Conservation (phyloP, 2,329 filamentous ascomycete genomes). For the Beauveria asiatica region DNA sequence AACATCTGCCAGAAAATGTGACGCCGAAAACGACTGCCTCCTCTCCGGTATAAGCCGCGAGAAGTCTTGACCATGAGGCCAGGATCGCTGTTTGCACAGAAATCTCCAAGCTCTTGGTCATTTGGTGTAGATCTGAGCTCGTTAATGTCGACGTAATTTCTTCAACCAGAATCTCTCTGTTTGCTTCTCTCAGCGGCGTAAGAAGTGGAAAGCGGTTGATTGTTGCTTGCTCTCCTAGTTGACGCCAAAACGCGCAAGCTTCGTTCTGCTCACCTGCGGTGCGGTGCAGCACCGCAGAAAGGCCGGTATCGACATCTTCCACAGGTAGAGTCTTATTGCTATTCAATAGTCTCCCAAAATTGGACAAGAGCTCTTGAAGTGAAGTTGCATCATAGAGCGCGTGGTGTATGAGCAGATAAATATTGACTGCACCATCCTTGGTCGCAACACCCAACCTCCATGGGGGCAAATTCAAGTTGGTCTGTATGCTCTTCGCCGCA, state of each 20-base stretch:
- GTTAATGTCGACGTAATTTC: slow-evolving; percentile 27
- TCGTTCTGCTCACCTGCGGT: slow-evolving; percentile 21
- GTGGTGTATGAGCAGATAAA: slow-evolving; percentile 58
- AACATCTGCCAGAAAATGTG: slow-evolving; percentile 67
- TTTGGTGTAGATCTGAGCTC: slow-evolving; percentile 40
- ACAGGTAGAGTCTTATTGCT: slow-evolving; percentile 8
- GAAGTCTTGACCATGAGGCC: slow-evolving; percentile 66
- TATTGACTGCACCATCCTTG: slow-evolving; percentile 14
- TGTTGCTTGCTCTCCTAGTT: slow-evolving; percentile 41
- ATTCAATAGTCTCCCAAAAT: slow-evolving; percentile 35
- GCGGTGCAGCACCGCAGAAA: slow-evolving; percentile 34
- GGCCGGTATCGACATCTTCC: slow-evolving; percentile 23
- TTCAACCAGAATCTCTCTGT: slow-evolving; percentile 26
- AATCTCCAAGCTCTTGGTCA: slow-evolving; percentile 50
- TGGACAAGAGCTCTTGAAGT: slow-evolving; percentile 53
- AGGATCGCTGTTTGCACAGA: slow-evolving; percentile 70
- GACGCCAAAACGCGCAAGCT: slow-evolving; percentile 54
- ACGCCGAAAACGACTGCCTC: slow-evolving; percentile 66
- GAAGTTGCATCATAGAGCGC: slow-evolving; percentile 80
- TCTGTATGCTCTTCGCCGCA: slow-evolving; percentile 22
- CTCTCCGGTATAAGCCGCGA: slow-evolving; percentile 73
- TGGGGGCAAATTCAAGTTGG: slow-evolving; percentile 43
- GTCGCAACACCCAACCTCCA: slow-evolving; percentile 53
- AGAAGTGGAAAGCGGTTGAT: slow-evolving; percentile 69
- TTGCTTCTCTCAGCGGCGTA: slow-evolving; percentile 47